A percentile compares a stretch with the other conserved stretches of the same genome.
phyloP scores from a whole-genome alignment of 257 asterid genomes.

The Thymus quinquecostatus region DNA sequence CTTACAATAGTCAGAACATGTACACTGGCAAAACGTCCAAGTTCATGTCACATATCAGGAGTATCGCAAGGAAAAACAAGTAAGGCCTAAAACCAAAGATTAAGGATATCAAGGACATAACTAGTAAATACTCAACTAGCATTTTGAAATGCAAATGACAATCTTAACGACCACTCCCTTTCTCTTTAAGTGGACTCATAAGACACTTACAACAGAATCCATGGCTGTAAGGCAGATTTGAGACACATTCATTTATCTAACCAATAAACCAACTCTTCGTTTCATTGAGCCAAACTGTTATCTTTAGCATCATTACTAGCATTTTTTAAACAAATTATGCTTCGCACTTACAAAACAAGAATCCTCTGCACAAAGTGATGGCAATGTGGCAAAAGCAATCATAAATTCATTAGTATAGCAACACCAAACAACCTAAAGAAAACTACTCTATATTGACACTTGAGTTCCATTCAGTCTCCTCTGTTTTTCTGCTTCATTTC shows the following conservation, averaged over 20 bases:
- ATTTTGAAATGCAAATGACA: neutral
- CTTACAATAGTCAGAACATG: constrained; percentile 3
- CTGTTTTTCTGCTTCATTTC: neutral
- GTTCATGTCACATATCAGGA: neutral
- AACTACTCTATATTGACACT: neutral
- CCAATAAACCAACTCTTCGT: neutral
- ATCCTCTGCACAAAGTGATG: neutral
- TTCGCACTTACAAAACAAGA: neutral
- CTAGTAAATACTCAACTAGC: constrained; percentile 6
- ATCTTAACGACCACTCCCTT: neutral
- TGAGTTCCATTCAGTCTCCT: neutral
- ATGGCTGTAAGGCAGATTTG: too few species aligned
- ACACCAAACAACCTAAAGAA: neutral
- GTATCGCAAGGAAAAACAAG: neutral
- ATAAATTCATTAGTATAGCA: neutral
- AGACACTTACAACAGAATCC: too few species aligned
- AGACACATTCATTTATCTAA: neutral
- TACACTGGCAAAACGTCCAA: constrained; percentile 11
- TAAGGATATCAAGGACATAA: constrained; percentile 1
- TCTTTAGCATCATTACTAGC: too few species aligned
- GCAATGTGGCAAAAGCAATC: neutral
- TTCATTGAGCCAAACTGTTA: too few species aligned
- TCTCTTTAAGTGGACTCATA: too few species aligned
- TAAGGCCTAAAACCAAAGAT: neutral
- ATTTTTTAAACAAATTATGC: neutral